These are phyloP conservation scores for Hansenula sp. DNA, from an alignment of 1,139 yeast species.

Conservation along the genomic window DNA sequence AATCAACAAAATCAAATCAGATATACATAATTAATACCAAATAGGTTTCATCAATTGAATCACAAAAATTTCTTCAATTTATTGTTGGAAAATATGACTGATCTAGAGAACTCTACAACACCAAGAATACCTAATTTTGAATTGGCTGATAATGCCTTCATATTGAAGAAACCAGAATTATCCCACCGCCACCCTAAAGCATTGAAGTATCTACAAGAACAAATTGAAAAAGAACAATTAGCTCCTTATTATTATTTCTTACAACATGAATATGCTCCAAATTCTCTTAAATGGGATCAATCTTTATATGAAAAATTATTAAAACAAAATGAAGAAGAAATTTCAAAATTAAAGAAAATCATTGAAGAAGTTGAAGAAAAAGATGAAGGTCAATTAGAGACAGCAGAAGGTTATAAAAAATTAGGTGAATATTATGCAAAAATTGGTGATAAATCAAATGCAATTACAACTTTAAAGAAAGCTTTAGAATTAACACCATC, in stretches of 20 bases:
- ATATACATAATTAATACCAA: too few relatives aligned
- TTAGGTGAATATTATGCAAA: conserved; percentile 86
- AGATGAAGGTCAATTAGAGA: conserved; percentile 87
- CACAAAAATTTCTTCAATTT: conserved; percentile 8
- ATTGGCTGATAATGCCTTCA: conserved; percentile 74
- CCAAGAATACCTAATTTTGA: conserved; percentile 74
- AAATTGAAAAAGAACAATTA: conserved; percentile 57
- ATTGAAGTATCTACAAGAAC: conserved; percentile 41
- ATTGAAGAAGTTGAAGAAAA: conserved; percentile 77
- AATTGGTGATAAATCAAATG: conserved; percentile 77
- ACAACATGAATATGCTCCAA: conserved; percentile 42
- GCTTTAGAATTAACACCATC: conserved; percentile 80
- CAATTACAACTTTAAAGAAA: conserved; percentile 65
- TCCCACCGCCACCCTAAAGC: conserved; percentile 38
- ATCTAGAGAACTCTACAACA: background rate
- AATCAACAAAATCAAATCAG: too few relatives aligned
- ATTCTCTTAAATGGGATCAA: conserved; percentile 49
- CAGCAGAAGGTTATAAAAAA: conserved; percentile 69
- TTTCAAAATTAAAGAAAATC: conserved; percentile 52
- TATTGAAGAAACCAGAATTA: conserved; percentile 41
- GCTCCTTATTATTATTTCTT: conserved; percentile 85
- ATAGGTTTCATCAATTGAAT: background rate
- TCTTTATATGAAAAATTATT: conserved; percentile 44
- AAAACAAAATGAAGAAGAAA: conserved; percentile 50
- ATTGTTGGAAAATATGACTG: conserved; percentile 21